These are phyloP conservation scores for Talaromyces sp. DNA, from an alignment of 2,329 filamentous ascomycete genomes.

Conservation along the genomic window DNA sequence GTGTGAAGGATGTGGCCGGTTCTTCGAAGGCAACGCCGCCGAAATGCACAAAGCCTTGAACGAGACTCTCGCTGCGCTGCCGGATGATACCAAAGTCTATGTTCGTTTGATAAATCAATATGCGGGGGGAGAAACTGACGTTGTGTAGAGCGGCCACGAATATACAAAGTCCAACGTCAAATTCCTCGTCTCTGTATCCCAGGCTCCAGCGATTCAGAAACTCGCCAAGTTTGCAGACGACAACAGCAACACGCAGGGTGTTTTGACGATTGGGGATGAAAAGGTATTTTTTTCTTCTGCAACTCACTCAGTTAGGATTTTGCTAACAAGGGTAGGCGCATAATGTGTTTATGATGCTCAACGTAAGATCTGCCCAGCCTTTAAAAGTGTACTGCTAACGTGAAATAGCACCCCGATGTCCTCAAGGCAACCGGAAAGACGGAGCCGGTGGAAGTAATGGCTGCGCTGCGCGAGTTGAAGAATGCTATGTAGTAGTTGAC, in stretches of 20 bases:
- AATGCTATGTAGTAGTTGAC: constrained; percentile 33
- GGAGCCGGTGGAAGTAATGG: constrained; percentile 79
- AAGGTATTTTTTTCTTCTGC: constrained; percentile 56
- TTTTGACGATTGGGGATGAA: constrained; percentile 95
- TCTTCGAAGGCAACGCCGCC: constrained; percentile 84
- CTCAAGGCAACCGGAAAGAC: constrained; percentile 79
- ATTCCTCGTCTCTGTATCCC: constrained; percentile 72
- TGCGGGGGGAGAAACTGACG: not conserved
- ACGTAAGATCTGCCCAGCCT: constrained; percentile 47
- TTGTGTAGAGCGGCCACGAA: constrained; percentile 78
- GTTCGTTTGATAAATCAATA: constrained; percentile 46
- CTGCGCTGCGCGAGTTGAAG: constrained; percentile 83
- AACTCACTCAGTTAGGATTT: not conserved
- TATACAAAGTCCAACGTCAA: constrained; percentile 97
- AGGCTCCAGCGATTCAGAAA: constrained; percentile 70
- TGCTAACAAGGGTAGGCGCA: constrained; percentile 57
- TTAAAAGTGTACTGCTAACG: not conserved
- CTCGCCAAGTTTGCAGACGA: constrained; percentile 70
- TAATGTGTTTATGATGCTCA: constrained; percentile 92
- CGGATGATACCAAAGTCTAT: constrained; percentile 88
- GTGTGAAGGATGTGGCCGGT: constrained; percentile 70
- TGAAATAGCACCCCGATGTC: constrained; percentile 66
- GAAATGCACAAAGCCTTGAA: constrained; percentile 96
- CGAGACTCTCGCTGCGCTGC: constrained; percentile 70
- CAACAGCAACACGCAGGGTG: constrained; percentile 85